Conservation (phyloP, 108 stramenopile genomes). For the Fragilaria crotonensis region DNA sequence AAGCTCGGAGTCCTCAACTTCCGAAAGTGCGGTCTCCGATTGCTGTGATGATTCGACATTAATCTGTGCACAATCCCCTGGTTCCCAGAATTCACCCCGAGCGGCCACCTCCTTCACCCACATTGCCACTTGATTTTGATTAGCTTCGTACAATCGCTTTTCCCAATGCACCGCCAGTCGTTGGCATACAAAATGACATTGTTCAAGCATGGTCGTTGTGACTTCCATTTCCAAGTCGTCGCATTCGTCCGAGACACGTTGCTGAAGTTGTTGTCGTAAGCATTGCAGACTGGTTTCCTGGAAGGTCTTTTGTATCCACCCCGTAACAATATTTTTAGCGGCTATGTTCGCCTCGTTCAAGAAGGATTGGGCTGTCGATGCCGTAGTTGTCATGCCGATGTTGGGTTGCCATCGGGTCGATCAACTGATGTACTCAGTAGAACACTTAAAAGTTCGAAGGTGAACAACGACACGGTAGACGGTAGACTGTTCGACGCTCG, state of each 20-base stretch:
- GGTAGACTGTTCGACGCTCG: too few relatives aligned
- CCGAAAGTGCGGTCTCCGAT: neutral
- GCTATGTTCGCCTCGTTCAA: neutral
- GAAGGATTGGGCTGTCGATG: too few relatives aligned
- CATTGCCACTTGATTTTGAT: neutral
- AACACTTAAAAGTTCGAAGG: too few relatives aligned
- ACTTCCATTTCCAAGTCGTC: neutral
- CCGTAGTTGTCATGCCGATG: too few relatives aligned
- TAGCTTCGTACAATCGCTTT: neutral
- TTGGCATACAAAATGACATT: neutral
- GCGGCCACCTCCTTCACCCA: neutral
- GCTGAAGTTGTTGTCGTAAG: neutral
- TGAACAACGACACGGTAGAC: too few relatives aligned
- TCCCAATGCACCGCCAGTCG: neutral
- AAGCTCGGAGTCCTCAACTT: too few relatives aligned
- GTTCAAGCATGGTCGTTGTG: neutral
- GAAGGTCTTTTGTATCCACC: slow-evolving; percentile 4
- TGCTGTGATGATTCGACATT: too few relatives aligned
- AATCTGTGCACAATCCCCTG: neutral
- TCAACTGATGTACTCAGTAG: too few relatives aligned
- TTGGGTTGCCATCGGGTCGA: too few relatives aligned
- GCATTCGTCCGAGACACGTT: neutral
- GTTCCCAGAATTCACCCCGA: neutral
- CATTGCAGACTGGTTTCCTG: slow-evolving; percentile 4
- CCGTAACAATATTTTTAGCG: neutral